Evolutionary conservation across 179 eudicot species (phyloP).

Genomic region (Silene vulgaris): DNA sequence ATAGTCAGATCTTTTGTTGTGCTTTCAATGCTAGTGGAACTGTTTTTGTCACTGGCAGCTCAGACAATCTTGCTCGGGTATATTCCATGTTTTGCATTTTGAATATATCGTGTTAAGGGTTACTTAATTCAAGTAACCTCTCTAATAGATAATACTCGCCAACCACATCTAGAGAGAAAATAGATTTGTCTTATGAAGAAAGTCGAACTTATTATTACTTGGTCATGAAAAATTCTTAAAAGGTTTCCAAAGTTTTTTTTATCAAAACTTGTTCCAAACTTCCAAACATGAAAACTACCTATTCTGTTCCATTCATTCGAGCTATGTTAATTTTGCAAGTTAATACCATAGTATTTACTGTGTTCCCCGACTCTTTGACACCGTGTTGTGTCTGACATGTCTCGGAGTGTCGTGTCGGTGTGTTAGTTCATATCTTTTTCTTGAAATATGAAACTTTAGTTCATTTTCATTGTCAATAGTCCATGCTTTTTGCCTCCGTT

Average conservation of each 20-base stretch:
- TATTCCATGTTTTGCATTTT: background rate
- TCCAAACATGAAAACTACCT: no score
- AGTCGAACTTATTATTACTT: background rate
- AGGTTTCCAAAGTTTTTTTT: background rate
- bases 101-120: background rate
- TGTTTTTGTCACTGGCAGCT: conserved; percentile 92
- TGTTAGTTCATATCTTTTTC: background rate
- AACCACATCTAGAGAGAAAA: background rate
- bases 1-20: conserved; percentile 75
- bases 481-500: background rate
- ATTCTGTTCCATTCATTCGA: background rate
- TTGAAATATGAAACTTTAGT: background rate
- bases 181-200: background rate
- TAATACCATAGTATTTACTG: background rate
- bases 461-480: background rate
- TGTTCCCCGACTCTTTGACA: no score
- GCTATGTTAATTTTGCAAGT: background rate
- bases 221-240: background rate
- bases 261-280: no score
- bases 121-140: background rate
- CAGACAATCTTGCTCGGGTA: conserved; percentile 93
- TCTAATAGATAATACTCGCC: background rate
- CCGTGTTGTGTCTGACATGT: no score
- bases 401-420: background rate
- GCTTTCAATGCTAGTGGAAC: conserved; percentile 88